Evolutionary conservation across 768 basidiomycete species (phyloP).

Genomic region (Pisolithus marmoratus): DNA sequence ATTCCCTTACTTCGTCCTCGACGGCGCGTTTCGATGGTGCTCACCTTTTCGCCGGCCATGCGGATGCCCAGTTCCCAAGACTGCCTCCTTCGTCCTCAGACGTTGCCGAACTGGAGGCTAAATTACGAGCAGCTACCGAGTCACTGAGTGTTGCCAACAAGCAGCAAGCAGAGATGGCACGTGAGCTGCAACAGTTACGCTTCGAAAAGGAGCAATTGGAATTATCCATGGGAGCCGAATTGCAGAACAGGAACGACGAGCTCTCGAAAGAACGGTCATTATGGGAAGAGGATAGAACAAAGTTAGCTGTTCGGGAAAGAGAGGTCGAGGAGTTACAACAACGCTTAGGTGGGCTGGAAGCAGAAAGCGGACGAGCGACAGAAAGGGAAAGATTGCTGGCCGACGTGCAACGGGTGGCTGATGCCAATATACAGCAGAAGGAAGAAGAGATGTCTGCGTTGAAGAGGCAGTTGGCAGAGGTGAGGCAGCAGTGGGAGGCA

Average conservation of each 20-base stretch:
- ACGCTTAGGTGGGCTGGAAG: slow-evolving; percentile 40
- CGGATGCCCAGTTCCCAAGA: slow-evolving; percentile 50
- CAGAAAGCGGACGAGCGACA: slow-evolving; percentile 35
- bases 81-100: slow-evolving; percentile 42
- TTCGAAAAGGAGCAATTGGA: slow-evolving; percentile 69
- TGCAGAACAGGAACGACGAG: slow-evolving; percentile 42
- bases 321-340: slow-evolving; percentile 35
- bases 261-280: slow-evolving; percentile 43
- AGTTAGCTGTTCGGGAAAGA: slow-evolving; percentile 32
- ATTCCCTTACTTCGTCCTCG: slow-evolving; percentile 43
- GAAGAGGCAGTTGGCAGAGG: slow-evolving; percentile 35
- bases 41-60: slow-evolving; percentile 82
- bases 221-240: slow-evolving; percentile 56
- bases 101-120: slow-evolving; percentile 53
- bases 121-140: slow-evolving; percentile 55
- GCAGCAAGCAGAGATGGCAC: slow-evolving; percentile 55
- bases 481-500: slow-evolving; percentile 46
- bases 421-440: slow-evolving; percentile 37
- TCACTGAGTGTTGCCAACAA: slow-evolving; percentile 53
- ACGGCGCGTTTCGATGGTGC: slow-evolving; percentile 69
- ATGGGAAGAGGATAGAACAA: slow-evolving; percentile 46
- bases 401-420: slow-evolving; percentile 29
- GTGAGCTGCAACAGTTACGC: slow-evolving; percentile 55
- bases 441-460: slow-evolving; percentile 35
- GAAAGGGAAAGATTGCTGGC: slow-evolving; percentile 36